These are phyloP conservation scores for Daldinia concentrica DNA, from an alignment of 495 filamentous ascomycete genomes.

Conservation along the genomic window DNA sequence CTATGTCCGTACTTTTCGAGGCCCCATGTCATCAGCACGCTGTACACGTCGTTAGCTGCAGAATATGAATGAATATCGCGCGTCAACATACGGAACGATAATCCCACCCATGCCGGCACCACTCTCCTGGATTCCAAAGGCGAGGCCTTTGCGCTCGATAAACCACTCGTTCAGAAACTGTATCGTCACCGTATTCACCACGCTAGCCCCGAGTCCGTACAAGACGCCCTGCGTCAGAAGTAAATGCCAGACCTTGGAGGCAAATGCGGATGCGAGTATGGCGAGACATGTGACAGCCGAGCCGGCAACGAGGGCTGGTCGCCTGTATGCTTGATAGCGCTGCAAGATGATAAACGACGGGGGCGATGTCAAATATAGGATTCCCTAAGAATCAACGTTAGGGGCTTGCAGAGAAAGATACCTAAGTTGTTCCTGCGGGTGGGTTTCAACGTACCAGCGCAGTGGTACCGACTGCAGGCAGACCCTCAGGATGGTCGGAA, in stretches of 20 bases:
- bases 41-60: slow-evolving; percentile 9
- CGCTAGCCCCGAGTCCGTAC: slow-evolving; percentile 60
- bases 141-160: slow-evolving; percentile 60
- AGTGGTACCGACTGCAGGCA: slow-evolving; percentile 54
- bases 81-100: slow-evolving; percentile 50
- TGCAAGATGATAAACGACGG: slow-evolving; percentile 51
- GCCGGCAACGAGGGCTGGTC: slow-evolving; percentile 50
- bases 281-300: slow-evolving; percentile 52
- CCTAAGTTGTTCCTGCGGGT: too few relatives aligned
- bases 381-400: slow-evolving; percentile 42
- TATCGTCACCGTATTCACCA: slow-evolving; percentile 61
- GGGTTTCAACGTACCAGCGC: slow-evolving; percentile 45
- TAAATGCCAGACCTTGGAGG: slow-evolving; percentile 56
- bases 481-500: slow-evolving; percentile 49
- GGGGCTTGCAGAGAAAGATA: neutral
- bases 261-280: slow-evolving; percentile 58
- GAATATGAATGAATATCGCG: slow-evolving; percentile 41
- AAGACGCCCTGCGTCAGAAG: slow-evolving; percentile 66
- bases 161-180: slow-evolving; percentile 68
- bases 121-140: slow-evolving; percentile 66
- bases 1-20: slow-evolving; percentile 64
- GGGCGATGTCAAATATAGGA: slow-evolving; percentile 61
- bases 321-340: slow-evolving; percentile 44
- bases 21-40: slow-evolving; percentile 56
- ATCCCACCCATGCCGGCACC: slow-evolving; percentile 54